These are phyloP conservation scores for Talaromyces amestolkiae DNA, from an alignment of 2,329 filamentous ascomycete species.

Conservation along the genomic window DNA sequence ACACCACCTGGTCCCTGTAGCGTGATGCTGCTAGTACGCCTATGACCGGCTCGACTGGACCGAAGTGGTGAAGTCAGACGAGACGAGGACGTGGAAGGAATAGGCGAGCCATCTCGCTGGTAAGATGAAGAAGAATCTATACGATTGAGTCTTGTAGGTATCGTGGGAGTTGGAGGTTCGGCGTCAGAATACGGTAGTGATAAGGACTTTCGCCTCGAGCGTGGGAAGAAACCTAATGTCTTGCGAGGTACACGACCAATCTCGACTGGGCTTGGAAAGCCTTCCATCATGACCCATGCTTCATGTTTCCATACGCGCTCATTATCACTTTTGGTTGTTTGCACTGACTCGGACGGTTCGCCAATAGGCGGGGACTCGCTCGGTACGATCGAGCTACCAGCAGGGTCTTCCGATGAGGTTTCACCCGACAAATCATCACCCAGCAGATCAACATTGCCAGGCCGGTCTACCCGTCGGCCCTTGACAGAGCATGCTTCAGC, in stretches of 20 bases:
- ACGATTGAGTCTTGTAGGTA: conserved; percentile 27
- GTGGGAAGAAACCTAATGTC: conserved; percentile 86
- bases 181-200: conserved; percentile 58
- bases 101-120: conserved; percentile 18
- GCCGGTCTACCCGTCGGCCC: conserved; percentile 56
- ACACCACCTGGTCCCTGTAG: conserved; percentile 85
- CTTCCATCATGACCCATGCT: conserved; percentile 80
- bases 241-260: conserved; percentile 80
- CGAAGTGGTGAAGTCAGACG: conserved; percentile 14
- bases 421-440: conserved; percentile 21
- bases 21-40: conserved; percentile 51
- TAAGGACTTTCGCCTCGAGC: conserved; percentile 77
- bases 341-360: conserved; percentile 1
- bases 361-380: conserved; percentile 14
- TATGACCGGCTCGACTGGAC: conserved; percentile 35
- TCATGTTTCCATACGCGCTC: conserved; percentile 80
- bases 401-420: conserved; percentile 32
- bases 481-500: conserved; percentile 86
- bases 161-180: conserved; percentile 42
- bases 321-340: conserved; percentile 47
- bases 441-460: conserved; percentile 30
- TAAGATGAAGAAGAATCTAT: conserved; percentile 26
- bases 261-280: conserved; percentile 68
- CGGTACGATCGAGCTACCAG: conserved; percentile 36
- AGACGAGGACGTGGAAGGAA: conserved; percentile 5